Evolutionary conservation across 1,139 yeast species (phyloP).

Genomic region (Hemisphaericaspora xylofermentans): DNA sequence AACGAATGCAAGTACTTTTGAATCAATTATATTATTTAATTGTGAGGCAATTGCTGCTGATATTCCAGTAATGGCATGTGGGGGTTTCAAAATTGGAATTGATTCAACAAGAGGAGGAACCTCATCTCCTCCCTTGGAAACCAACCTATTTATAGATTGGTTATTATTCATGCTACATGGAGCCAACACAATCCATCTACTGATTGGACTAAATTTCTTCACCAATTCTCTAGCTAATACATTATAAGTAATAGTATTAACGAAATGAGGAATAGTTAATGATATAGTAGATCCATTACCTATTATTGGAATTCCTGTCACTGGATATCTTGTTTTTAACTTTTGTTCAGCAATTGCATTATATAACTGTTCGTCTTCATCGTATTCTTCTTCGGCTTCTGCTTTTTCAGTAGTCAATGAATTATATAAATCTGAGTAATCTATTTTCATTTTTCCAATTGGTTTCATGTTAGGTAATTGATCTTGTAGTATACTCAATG

Average conservation of each 20-base stretch:
- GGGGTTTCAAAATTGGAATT: slow-evolving; percentile 47
- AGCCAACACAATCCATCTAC: slow-evolving; percentile 32
- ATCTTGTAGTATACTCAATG: slow-evolving; percentile 26
- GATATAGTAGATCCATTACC: slow-evolving; percentile 10
- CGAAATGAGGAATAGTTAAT: slow-evolving; percentile 34
- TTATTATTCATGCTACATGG: slow-evolving; percentile 36
- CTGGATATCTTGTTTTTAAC: slow-evolving; percentile 23
- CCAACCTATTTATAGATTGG: slow-evolving; percentile 28
- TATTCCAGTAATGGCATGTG: slow-evolving; percentile 55
- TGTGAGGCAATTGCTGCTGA: slow-evolving; percentile 43
- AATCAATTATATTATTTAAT: slow-evolving; percentile 17
- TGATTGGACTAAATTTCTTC: slow-evolving; percentile 12
- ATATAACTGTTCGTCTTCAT: slow-evolving; percentile 58
- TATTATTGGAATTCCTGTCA: slow-evolving; percentile 26
- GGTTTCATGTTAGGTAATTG: slow-evolving; percentile 16
- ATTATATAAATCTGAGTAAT: slow-evolving; percentile 21
- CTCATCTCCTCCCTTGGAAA: slow-evolving; percentile 21
- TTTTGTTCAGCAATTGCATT: slow-evolving; percentile 27
- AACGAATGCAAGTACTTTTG: slow-evolving; percentile 25
- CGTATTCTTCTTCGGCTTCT: slow-evolving; percentile 38
- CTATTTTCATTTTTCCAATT: slow-evolving; percentile 25
- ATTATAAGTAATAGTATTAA: slow-evolving; percentile 31
- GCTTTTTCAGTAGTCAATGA: slow-evolving; percentile 4
- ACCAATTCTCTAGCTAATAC: slow-evolving; percentile 26
- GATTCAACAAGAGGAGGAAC: slow-evolving; percentile 11